Percentiles rank a stretch among this genome's conserved stretches.
Evolutionary conservation across 2,329 filamentous ascomycete species (phyloP).

Genomic region (Lachnellula hyalina): DNA sequence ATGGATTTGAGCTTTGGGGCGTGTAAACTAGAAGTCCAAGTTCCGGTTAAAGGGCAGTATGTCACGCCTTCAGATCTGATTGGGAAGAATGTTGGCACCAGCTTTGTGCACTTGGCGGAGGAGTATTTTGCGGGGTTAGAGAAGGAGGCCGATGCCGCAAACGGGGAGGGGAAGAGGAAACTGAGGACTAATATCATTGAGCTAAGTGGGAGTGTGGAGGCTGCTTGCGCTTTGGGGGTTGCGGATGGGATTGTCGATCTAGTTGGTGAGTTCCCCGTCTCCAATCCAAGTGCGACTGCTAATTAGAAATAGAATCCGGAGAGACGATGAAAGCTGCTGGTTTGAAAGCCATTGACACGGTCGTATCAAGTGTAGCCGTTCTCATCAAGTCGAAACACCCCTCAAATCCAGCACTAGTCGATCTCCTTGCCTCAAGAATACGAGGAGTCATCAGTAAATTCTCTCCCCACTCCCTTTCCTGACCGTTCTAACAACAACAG

Average conservation of each 20-base stretch:
- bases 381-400: conserved; percentile 86
- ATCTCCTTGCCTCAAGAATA: conserved; percentile 81
- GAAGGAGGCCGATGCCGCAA: conserved; percentile 36
- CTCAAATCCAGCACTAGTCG: conserved; percentile 72
- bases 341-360: conserved; percentile 88
- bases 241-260: conserved; percentile 97
- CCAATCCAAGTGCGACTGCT: not conserved
- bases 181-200: conserved; percentile 86
- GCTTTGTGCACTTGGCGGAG: conserved; percentile 79
- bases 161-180: conserved; percentile 41
- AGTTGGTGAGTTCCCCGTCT: conserved; percentile 61
- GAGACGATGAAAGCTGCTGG: conserved; percentile 98
- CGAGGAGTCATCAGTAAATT: conserved; percentile 78
- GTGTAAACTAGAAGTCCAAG: conserved; percentile 96
- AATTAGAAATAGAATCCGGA: conserved; percentile 69
- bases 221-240: conserved; percentile 89
- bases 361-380: conserved; percentile 80
- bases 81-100: conserved; percentile 91
- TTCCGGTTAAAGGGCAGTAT: conserved; percentile 77
- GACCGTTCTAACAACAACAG: conserved; percentile 32
- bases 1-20: conserved; percentile 85
- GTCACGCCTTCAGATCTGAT: conserved; percentile 69
- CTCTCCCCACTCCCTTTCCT: not conserved
- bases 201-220: conserved; percentile 93
- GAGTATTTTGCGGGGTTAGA: conserved; percentile 83